Base-by-base conservation (phyloP, 106 monocot genomes). In the Acorus calamus region DNA sequence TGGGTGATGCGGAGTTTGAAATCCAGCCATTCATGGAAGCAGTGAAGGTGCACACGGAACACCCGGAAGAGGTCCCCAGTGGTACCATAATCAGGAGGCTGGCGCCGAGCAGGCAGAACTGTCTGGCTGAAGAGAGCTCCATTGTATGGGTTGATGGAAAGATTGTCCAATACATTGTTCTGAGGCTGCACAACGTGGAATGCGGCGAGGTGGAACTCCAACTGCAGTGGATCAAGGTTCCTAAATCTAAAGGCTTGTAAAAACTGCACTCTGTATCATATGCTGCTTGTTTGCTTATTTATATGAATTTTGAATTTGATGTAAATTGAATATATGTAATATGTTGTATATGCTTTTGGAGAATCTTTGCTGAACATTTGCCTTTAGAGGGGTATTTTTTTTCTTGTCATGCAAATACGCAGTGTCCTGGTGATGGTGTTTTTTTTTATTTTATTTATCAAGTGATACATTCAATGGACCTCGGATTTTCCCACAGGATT, bases 1-100 rank as follows among this genome's bases (percentile, higher is more conserved):
- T 86, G 86, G 86, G 86, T 6, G 47, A 76, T 52, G 86, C 86
- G 11, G 86, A 86, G 50, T 60, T 86, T 42, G 76, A 82, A 54
- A 75, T 86, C 50, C 57, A 8, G 52, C 63, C 75, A 2, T 86
- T 79, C 44, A 63, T 81, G 13, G 86, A 81, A 61, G 69, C 58
- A 44, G 72, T 73, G 48, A 86, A 73, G 69, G 72, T 69, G 64
- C 28, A 28, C 28, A 28, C 1, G 28, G 28, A 28, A 28, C 69
- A 73, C 13, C 14, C 53, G 3, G 61, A 63, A 57, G 73, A 48
- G 5, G 47, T 73, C 43, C 57, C 69, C 6, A 59, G 75, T 50
- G 73, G 70, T 50, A 76, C 65, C 0, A 41, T 81, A 3, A 60
- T 86, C 11, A 65, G 28, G 49, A 86, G 72, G 28, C 2, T 76